Conservation (phyloP, 495 filamentous ascomycete genomes). For the Daldinia grandis region DNA sequence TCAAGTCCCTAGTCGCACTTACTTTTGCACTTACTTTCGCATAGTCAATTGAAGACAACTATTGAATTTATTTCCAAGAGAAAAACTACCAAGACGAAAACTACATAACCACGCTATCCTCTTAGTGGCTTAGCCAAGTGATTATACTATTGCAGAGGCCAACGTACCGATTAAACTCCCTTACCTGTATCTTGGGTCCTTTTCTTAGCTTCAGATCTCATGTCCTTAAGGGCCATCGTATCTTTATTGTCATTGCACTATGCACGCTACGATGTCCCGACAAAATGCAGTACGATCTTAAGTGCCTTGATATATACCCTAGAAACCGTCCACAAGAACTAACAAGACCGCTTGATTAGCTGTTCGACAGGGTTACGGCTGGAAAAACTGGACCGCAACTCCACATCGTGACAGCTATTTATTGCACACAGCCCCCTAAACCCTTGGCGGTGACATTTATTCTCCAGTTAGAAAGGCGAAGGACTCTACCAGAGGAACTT, state of each 20-base stretch:
- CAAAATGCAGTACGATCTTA: neutral
- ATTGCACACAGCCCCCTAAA: conserved; percentile 28
- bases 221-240: neutral
- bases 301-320: conserved; percentile 1
- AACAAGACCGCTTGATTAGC: conserved; percentile 2
- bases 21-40: too few species aligned
- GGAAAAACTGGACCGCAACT: conserved; percentile 30
- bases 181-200: neutral
- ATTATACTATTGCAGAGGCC: neutral
- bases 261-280: neutral
- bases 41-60: neutral
- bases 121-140: neutral
- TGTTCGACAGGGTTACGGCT: conserved; percentile 10
- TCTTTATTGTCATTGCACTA: neutral
- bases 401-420: conserved; percentile 32
- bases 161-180: neutral
- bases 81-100: neutral
- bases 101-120: neutral
- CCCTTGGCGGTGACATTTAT: conserved; percentile 22
- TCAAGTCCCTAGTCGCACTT: too few species aligned
- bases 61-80: neutral
- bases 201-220: neutral
- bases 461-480: conserved; percentile 9
- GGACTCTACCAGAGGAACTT: neutral
- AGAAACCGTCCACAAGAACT: conserved; percentile 8